Evolutionary conservation across 352 stramenopile genomes (phyloP).

Genomic region (Phytophthora pistaciae): DNA sequence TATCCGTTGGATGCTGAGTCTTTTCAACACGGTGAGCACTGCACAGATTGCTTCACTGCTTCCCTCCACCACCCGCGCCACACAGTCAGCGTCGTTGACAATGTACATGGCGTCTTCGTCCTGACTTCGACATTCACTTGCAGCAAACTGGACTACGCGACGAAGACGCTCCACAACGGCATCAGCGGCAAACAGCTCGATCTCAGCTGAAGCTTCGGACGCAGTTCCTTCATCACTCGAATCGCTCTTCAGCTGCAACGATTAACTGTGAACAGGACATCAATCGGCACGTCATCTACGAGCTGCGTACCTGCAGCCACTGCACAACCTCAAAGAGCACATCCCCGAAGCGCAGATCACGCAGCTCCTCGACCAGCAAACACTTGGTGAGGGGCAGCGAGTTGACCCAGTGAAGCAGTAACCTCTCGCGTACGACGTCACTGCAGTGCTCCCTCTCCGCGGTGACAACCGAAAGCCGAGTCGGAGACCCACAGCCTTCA

Average conservation of each 20-base stretch:
- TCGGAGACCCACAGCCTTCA: conserved; percentile 2
- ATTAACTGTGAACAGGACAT: conserved; percentile 7
- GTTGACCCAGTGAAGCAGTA: conserved; percentile 82
- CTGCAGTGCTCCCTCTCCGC: not conserved
- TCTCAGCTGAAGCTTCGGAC: conserved; percentile 1
- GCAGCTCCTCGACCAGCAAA: conserved; percentile 64
- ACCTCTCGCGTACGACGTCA: conserved; percentile 29
- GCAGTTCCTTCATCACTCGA: not conserved
- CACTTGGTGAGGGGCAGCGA: conserved; percentile 69
- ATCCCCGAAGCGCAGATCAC: conserved; percentile 67
- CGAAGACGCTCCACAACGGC: conserved; percentile 28
- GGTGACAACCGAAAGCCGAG: conserved; percentile 4
- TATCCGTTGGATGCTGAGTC: conserved; percentile 28
- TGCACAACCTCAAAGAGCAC: conserved; percentile 60
- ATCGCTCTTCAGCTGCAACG: conserved; percentile 3
- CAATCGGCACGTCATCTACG: not conserved
- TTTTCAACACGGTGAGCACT: conserved; percentile 55
- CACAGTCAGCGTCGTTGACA: conserved; percentile 57
- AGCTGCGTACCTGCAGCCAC: conserved; percentile 34
- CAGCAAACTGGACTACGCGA: conserved; percentile 51
- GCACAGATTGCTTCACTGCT: conserved; percentile 49
- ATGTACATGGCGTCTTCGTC: conserved; percentile 60
- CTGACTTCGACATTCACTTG: conserved; percentile 42
- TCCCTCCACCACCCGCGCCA: conserved; percentile 43
- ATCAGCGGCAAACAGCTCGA: conserved; percentile 5